Evolutionary conservation across 2,329 filamentous ascomycete genomes (phyloP).

Genomic region (Fusarium sp.): DNA sequence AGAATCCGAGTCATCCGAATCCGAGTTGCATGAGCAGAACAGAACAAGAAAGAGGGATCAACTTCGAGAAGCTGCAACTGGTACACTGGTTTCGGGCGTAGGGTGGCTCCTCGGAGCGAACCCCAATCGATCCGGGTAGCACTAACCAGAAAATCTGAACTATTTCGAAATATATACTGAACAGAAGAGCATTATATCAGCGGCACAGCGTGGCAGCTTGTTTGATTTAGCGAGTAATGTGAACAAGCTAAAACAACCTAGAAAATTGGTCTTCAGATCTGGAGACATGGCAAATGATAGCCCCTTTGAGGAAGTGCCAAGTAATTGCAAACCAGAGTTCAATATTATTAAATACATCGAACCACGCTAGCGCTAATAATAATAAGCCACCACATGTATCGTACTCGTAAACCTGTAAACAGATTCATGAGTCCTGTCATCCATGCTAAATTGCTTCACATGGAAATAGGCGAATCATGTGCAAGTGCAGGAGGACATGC

Average conservation of each 20-base stretch:
- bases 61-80: conserved; percentile 74
- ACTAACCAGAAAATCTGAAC: neutral
- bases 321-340: neutral
- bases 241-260: too few species aligned
- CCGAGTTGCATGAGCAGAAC: conserved; percentile 47
- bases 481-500: neutral
- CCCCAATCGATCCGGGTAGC: conserved; percentile 43
- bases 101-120: conserved; percentile 76
- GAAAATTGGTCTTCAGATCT: neutral
- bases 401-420: too few species aligned
- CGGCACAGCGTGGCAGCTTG: too few species aligned
- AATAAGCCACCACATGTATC: too few species aligned
- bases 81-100: conserved; percentile 75
- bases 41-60: conserved; percentile 79
- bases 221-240: too few species aligned
- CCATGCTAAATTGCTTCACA: neutral
- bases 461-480: too few species aligned
- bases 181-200: too few species aligned
- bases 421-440: too few species aligned
- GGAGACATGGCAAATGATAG: neutral
- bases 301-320: neutral
- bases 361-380: too few species aligned
- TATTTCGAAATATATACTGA: neutral
- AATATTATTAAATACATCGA: neutral
- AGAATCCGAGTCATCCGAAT: conserved; percentile 45